Conservation (phyloP, 345 rosid species). For the Aquilaria malaccensis region DNA sequence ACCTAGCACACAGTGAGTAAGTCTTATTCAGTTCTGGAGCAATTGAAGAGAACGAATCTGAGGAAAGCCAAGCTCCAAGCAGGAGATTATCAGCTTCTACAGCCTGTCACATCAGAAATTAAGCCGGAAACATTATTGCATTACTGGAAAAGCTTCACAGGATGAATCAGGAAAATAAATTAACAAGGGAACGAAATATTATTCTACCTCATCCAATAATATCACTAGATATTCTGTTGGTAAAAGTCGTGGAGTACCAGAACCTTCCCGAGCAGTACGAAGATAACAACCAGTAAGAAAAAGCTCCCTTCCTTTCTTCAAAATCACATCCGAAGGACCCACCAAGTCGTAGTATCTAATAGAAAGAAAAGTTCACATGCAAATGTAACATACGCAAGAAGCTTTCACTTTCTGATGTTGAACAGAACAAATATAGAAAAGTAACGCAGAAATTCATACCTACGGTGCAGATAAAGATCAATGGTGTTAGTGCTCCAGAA, state of each 20-base stretch:
- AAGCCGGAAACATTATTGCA: constrained; percentile 9
- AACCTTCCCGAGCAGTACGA: constrained; percentile 87
- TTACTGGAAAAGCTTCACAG: background rate
- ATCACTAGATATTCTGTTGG: constrained; percentile 94
- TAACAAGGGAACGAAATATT: too few relatives aligned
- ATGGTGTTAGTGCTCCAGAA: constrained; percentile 95
- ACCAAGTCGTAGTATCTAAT: constrained; percentile 79
- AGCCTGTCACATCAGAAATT: constrained; percentile 43
- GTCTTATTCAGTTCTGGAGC: constrained; percentile 55
- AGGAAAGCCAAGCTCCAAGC: constrained; percentile 76
- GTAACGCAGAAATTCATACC: constrained; percentile 28
- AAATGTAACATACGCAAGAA: background rate
- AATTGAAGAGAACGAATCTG: constrained; percentile 79
- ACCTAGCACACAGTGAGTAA: constrained; percentile 88
- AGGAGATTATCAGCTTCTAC: constrained; percentile 78
- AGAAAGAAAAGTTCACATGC: constrained; percentile 11
- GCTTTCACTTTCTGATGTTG: background rate
- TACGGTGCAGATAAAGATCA: constrained; percentile 84
- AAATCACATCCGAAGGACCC: constrained; percentile 60
- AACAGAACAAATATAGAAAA: background rate
- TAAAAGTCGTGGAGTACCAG: constrained; percentile 69
- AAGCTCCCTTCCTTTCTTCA: constrained; percentile 82
- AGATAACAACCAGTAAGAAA: constrained; percentile 88
- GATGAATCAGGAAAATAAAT: too few relatives aligned
- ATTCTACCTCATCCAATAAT: constrained; percentile 72